Base-by-base conservation (phyloP, 225 moss, liverwort and hornwort genomes). In the Physcomitrellopsis africana region DNA sequence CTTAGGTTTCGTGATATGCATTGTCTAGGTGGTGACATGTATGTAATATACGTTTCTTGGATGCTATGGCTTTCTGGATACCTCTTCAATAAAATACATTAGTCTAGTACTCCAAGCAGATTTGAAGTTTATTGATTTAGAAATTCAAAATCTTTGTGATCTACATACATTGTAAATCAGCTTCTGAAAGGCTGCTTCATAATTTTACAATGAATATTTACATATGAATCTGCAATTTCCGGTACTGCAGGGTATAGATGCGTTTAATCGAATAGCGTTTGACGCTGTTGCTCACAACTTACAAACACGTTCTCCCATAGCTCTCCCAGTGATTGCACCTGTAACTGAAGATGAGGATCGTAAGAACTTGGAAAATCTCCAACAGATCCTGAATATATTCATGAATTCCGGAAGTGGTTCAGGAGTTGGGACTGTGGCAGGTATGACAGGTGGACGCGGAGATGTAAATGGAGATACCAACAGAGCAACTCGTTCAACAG, bases 241-340 rank as follows among this genome's bases (percentile, higher is more conserved):
- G 69, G 3, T 76, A 9, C 74, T 88, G 84, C 80, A 92, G 95
- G 96, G 96, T 44, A 76, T 92, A 19, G 96, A 96, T 69, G 96
- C 93, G 9, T 73, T 96, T 53, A 92, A 96, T 51, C 81, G 93
- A 70, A 89, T 90, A 17, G 75, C 85, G 41, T 80, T 96, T 77
- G 93, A 92, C 82, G 79, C 82, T 32, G 87, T 79, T 49, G 83
- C 86, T 7, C 76, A 83, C n/a, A 58, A 65, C 3, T 49, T 91
- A 51, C 74, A 76, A n/a, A 84, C 87, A 20, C 70, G 69, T 17
- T 77, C 89, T 59, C 93, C 96, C 4, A 81, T 93, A 57, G 72
- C 55, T 23, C 81, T 96, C 15, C 90, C 90, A 14, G 59, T 67
- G 16, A 74, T 80, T 11, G 83, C 87, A 51, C 92, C 87, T 11